Evolutionary conservation across 305 asterid species (phyloP), one percentile per base, ranked within the genome.

Genomic region (Solanum aculeatissimum): DNA sequence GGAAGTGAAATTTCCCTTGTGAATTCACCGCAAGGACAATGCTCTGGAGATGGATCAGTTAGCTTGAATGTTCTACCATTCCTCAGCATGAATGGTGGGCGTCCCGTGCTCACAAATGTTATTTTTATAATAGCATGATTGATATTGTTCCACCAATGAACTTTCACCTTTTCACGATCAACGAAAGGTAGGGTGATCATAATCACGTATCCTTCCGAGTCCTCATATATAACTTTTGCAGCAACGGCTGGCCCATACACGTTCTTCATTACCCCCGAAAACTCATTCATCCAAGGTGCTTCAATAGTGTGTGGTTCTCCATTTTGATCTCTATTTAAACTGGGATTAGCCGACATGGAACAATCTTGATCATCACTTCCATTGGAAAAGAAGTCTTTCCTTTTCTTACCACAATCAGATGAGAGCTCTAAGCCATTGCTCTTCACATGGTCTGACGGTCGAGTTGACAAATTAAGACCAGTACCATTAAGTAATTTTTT

Each of bases 111-210:
- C 29, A 74, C 71, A 27, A 32, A 72, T 58, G 86, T 74, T 10
- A 84, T 75, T 68, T 49, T 84, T 25, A 84, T 81, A 1, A 75
- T 81, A 13, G 77, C 83, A 29, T 84, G 83, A 72, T 54, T 35
- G 14, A 62, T 54, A 60, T 60, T 57, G 83, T 84, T 84, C 86
- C 86, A 84, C 83, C 83, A 84, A 84, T 84, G 86, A 74, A 84
- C 86, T 84, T 84, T 84, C 29, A 75, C 86, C 83, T 69, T 84
- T 62, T 47, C 86, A 4, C 78, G 83, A 84, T 84, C 83, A n/a
- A 81, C 78, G 13, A 74, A 45, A 15, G 86, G 86, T 78, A 84
- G 65, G 43, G 86, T 84, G 25, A 84, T 78, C 49, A 84, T 77
- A 78, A 84, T 45, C 83, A 84, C 40, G 32, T 84, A 84, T 43